Conservation (phyloP, 2,329 filamentous ascomycete genomes). For the Pleoardoris graminearum region DNA sequence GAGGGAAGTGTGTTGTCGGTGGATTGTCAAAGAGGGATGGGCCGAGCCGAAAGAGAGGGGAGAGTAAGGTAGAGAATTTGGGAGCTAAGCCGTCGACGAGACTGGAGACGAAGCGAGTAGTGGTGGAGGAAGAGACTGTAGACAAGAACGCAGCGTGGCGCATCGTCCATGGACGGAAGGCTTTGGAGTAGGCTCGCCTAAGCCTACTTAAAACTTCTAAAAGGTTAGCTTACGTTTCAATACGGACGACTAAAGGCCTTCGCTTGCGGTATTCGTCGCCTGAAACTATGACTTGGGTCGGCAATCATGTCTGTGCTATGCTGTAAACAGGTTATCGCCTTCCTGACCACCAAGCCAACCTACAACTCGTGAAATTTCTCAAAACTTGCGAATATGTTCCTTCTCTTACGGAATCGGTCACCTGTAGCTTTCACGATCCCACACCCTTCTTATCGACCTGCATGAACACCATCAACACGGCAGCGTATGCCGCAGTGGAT, state of each 20-base stretch:
- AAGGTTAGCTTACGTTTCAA: too few relatives aligned
- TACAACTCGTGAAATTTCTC: too few relatives aligned
- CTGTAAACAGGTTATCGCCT: too few relatives aligned
- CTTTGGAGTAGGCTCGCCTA: background rate
- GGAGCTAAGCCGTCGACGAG: background rate
- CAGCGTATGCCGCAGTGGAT: slow-evolving; percentile 26
- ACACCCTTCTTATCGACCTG: slow-evolving; percentile 12
- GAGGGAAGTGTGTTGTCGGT: slow-evolving; percentile 14
- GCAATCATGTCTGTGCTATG: too few relatives aligned
- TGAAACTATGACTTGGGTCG: too few relatives aligned
- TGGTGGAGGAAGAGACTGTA: slow-evolving; percentile 1
- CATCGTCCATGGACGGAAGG: background rate
- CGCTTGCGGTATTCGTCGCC: too few relatives aligned
- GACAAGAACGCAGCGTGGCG: slow-evolving; percentile 3
- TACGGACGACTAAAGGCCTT: too few relatives aligned
- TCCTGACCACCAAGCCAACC: too few relatives aligned
- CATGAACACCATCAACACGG: slow-evolving; percentile 27
- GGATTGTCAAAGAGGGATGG: background rate
- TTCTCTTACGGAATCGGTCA: too few relatives aligned
- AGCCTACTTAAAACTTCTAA: background rate
- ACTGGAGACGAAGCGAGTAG: background rate
- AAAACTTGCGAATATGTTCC: too few relatives aligned
- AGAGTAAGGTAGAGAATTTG: background rate
- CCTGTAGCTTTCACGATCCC: too few relatives aligned
- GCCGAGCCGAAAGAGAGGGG: background rate